These are phyloP conservation scores for Coemansia aciculifera DNA, from an alignment of 192 early-diverging fungal genomes.

Conservation along the genomic window DNA sequence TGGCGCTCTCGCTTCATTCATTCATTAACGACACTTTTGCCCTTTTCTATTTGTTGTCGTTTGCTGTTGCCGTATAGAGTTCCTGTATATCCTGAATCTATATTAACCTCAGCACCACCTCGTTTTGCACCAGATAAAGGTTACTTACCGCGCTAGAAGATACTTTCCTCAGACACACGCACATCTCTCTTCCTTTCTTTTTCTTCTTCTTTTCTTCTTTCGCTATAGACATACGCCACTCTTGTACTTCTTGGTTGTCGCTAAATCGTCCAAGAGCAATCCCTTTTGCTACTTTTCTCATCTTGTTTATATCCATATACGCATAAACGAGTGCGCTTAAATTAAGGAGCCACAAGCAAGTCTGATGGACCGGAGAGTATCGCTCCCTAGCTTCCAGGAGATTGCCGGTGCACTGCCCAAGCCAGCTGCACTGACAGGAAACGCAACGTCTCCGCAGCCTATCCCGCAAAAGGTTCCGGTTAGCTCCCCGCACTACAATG, in stretches of 20 bases:
- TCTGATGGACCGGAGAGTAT: constrained; percentile 40
- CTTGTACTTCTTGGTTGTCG: neutral
- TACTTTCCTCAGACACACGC: neutral
- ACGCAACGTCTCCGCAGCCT: constrained; percentile 22
- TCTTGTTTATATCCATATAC: neutral
- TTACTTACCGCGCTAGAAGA: neutral
- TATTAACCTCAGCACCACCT: neutral
- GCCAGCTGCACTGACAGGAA: constrained; percentile 11
- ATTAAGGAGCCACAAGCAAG: neutral
- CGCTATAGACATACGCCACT: neutral
- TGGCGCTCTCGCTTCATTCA: constrained; percentile 7
- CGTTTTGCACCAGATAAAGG: neutral
- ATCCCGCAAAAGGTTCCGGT: constrained; percentile 26
- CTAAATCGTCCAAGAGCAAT: neutral
- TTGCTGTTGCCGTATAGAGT: neutral
- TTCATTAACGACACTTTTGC: constrained; percentile 1
- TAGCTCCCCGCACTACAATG: constrained; percentile 15
- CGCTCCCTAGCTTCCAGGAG: constrained; percentile 47
- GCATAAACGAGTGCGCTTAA: neutral
- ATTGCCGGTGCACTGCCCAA: constrained; percentile 40
- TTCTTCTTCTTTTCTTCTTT: neutral
- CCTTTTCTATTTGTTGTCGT: neutral
- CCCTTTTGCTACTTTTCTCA: neutral
- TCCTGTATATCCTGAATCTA: neutral
- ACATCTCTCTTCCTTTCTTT: neutral